Evolutionary conservation across 2,329 filamentous ascomycete species (phyloP), one percentile per base, ranked within the genome.

Genomic region (Cephalotrichum gorgonifer): DNA sequence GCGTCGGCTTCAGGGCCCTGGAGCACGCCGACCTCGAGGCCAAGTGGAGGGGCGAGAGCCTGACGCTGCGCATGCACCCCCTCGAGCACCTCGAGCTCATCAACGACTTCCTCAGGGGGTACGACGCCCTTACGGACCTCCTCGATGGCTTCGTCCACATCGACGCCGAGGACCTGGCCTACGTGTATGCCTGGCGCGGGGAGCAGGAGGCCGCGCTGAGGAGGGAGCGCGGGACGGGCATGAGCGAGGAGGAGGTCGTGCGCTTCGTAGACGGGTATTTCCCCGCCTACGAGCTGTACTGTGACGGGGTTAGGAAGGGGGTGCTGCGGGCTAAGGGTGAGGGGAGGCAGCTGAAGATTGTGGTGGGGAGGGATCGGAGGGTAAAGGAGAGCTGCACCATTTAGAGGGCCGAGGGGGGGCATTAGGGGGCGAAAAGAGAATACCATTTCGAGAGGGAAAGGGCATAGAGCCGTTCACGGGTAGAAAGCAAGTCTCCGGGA

Each of bases 151-250:
- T 81, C 48, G 67, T 81, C 41, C 76, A 81, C 55, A 65, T 81
- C 53, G 76, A 95, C 58, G 85, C 89, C 6, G 76, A 85, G 56
- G 72, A 93, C 55, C 73, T 79, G 4, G 71, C 73, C 46, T 90
- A 81, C 60, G 90, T 95, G 47, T 95, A 95, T 58, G 77, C 76
- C 53, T 95, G 90, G 90, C 79, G 89, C 14, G 69, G 82, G 56
- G 74, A 95, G 67, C 88, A 95, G 66, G 89, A 95, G 66, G 75
- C 76, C 44, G 76, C 76, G 51, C 71, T 95, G 57, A 77, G 85
- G 23, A 70, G 70, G 7, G 66, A 73, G 22, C 85, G 77, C 54
- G 88, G 86, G 8, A 75, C 73, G 0, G 89, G 88, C 27, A 95
- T 95, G 90, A 85, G 79, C 1, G 83, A 87, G 56, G 83, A 88